phyloP scores from a whole-genome alignment of 805 yeast species.

The Teunomyces pallodes region DNA sequence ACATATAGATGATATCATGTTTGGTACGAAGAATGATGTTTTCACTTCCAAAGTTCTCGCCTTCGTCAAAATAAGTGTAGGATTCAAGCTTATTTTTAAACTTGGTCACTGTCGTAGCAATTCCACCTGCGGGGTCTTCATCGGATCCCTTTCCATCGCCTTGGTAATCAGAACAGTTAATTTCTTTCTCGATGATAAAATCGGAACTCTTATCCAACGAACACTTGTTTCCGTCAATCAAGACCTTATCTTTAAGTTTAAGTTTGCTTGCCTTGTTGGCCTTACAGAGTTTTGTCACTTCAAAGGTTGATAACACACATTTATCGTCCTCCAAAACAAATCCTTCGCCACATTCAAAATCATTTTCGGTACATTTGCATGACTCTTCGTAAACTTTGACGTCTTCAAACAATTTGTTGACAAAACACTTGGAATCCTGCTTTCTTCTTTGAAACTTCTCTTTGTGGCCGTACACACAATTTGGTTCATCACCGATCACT shows the following conservation, averaged over 20 bases:
- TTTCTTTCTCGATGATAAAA: conserved; percentile 22
- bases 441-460: conserved; percentile 66
- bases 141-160: conserved; percentile 11
- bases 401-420: conserved; percentile 46
- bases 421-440: conserved; percentile 61
- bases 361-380: conserved; percentile 64
- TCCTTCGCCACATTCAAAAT: conserved; percentile 68
- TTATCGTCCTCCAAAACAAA: conserved; percentile 25
- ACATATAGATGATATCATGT: conserved; percentile 52
- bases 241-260: conserved; percentile 37
- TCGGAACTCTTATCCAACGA: conserved; percentile 19
- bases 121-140: conserved; percentile 14
- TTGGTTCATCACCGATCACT: conserved; percentile 29
- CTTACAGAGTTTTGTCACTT: conserved; percentile 24
- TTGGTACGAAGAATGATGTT: conserved; percentile 57
- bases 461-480: conserved; percentile 68
- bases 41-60: conserved; percentile 30
- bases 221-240: conserved; percentile 48
- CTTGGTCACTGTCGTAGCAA: conserved; percentile 37
- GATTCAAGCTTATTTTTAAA: conserved; percentile 54
- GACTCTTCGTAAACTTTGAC: conserved; percentile 47
- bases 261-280: conserved; percentile 18
- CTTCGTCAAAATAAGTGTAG: conserved; percentile 61
- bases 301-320: conserved; percentile 10
- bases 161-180: conserved; percentile 35